These are phyloP conservation scores for Pseudonectria foliicola DNA, from an alignment of 2,329 filamentous ascomycete species.

Conservation along the genomic window DNA sequence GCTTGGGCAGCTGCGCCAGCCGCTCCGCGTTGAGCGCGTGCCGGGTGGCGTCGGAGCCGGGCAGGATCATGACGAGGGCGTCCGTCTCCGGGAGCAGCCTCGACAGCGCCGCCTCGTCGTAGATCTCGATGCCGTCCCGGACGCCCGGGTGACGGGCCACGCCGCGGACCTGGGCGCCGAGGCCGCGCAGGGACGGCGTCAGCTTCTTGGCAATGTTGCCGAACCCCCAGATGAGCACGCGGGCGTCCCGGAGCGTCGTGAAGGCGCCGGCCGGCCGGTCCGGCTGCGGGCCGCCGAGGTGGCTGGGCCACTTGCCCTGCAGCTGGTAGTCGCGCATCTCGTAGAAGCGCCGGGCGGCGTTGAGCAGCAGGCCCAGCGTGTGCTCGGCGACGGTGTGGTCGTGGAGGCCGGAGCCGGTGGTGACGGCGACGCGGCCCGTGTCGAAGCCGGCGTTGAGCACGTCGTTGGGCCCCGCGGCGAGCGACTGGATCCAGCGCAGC, in stretches of 20 bases:
- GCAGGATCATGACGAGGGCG: constrained; percentile 61
- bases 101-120: constrained; percentile 44
- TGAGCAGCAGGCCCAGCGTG: constrained; percentile 50
- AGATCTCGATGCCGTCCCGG: constrained; percentile 51
- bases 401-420: constrained; percentile 57
- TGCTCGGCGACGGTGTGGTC: constrained; percentile 61
- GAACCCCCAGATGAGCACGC: constrained; percentile 56
- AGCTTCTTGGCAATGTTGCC: constrained; percentile 60
- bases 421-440: constrained; percentile 40
- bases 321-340: constrained; percentile 57
- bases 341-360: constrained; percentile 49
- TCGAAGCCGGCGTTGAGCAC: constrained; percentile 56
- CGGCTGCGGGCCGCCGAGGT: constrained; percentile 55
- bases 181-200: constrained; percentile 43
- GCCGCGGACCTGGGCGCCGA: constrained; percentile 53
- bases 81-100: constrained; percentile 51
- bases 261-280: constrained; percentile 50
- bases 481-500: constrained; percentile 59
- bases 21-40: constrained; percentile 49
- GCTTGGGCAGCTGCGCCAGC: constrained; percentile 45
- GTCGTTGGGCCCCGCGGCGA: constrained; percentile 60
- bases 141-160: constrained; percentile 51
- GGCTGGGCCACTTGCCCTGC: constrained; percentile 49
- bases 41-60: constrained; percentile 48
- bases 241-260: constrained; percentile 52